Conservation (phyloP, 352 stramenopile species). For the Peronosclerospora sorghi region DNA sequence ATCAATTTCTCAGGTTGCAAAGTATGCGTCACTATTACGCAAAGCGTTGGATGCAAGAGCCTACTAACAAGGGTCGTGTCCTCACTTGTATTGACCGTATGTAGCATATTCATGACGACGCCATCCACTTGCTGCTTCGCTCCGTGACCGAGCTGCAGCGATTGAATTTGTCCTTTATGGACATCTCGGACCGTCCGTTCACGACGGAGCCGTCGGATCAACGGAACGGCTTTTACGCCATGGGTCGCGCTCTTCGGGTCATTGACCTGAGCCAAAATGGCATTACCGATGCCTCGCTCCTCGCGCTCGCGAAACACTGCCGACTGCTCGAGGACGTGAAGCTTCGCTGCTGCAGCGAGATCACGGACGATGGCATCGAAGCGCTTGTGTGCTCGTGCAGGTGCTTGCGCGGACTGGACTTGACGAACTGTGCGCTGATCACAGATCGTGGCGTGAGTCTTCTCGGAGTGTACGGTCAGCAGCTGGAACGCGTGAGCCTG, state of each 20-base stretch:
- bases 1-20: constrained; percentile 81
- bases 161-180: constrained; percentile 80
- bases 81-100: constrained; percentile 1
- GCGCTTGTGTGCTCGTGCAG: constrained; percentile 42
- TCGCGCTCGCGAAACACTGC: constrained; percentile 52
- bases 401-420: constrained; percentile 39
- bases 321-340: constrained; percentile 53
- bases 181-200: constrained; percentile 59
- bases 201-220: constrained; percentile 31
- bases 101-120: constrained; percentile 64
- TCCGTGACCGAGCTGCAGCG: constrained; percentile 46
- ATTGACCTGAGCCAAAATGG: constrained; percentile 68
- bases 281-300: constrained; percentile 59
- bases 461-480: constrained; percentile 38
- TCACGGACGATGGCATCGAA: constrained; percentile 71
- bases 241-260: constrained; percentile 32
- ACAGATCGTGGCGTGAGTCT: constrained; percentile 58
- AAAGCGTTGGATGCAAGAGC: background rate
- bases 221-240: constrained; percentile 30
- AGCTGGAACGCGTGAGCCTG: constrained; percentile 57
- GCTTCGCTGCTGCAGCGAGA: constrained; percentile 62
- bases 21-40: constrained; percentile 10
- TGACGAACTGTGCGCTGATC: constrained; percentile 77
- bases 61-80: background rate
- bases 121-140: constrained; percentile 52